A percentile compares a stretch with the other conserved stretches of the same genome.
Evolutionary conservation across 2,329 filamentous ascomycete genomes (phyloP).

Genomic region (Macrophomina phaseolina): DNA sequence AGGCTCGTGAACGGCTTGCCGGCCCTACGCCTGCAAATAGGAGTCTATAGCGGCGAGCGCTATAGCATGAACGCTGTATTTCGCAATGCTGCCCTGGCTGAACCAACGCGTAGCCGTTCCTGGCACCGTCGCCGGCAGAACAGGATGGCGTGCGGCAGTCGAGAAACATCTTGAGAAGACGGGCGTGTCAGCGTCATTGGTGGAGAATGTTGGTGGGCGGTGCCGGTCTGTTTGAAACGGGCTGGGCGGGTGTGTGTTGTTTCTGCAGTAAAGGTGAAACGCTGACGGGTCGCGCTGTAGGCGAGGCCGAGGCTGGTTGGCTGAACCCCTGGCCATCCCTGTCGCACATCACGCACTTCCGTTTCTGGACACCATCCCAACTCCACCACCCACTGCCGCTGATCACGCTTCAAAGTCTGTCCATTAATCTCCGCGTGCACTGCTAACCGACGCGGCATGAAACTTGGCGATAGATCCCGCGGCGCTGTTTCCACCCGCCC

Average conservation of each 20-base stretch:
- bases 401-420: not conserved
- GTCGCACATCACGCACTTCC: constrained; percentile 19
- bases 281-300: constrained; percentile 9
- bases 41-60: constrained; percentile 7
- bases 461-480: constrained; percentile 1
- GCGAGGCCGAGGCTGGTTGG: constrained; percentile 8
- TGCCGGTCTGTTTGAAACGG: constrained; percentile 21
- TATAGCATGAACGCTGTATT: constrained; percentile 8
- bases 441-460: constrained; percentile 25
- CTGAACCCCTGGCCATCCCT: not conserved
- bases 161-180: not conserved
- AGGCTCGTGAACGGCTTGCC: not conserved
- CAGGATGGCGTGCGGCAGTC: not conserved
- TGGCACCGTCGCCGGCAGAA: not conserved
- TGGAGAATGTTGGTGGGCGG: constrained; percentile 13
- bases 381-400: not conserved
- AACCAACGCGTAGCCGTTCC: not conserved
- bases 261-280: constrained; percentile 25
- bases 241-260: constrained; percentile 1
- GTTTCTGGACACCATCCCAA: constrained; percentile 3
- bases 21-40: not conserved
- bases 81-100: not conserved
- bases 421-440: constrained; percentile 23
- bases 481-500: not conserved
- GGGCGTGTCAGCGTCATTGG: constrained; percentile 1